Base-by-base conservation (phyloP, 352 stramenopile species). In the Globisporangium iwayamae region DNA sequence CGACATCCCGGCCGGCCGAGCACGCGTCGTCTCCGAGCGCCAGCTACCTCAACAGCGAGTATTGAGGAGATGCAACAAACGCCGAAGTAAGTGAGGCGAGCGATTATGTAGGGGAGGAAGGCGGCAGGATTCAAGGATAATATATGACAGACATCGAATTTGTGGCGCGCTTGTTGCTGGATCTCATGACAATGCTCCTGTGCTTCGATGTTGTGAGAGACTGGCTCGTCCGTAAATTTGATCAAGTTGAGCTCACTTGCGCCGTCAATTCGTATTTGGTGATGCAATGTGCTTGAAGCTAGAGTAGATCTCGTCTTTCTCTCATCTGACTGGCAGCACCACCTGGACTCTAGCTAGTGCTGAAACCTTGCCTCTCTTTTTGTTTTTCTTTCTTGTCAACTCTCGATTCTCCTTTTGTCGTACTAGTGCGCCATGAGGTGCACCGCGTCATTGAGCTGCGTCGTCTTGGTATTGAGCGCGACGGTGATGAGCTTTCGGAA, bases 401-500 rank as follows among this genome's bases (percentile, higher is more conserved):
- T 57, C 9, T 41, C 36, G 36, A 11, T 14, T 14, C 36, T 41
- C 18, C n/a, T 30, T 10, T 18, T 22, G 11, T 39, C 8, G 32
- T 39, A 0, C 20, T 57, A 92, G 62, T 96, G 85, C 7, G 83
- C 87, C 74, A 96, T 89, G 67, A 93, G 76, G 60, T 96, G 88
- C 53, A 93, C 82, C 0, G 87, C 86, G 58, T 94, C 83, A 64
- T 94, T 96, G 58, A 93, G 67, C 36, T 88, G 86, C 43, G 88
- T 96, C 16, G 85, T 86, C 66, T 79, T 90, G 41, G 83, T 92
- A 60, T 85, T 71, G 34, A 96, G 65, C 32, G 86, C 79, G 54
- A 89, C 81, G 48, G 81, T 65, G 63, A 96, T 94, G 55, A 96
- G 79, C 51, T 91, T 87, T 45, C 79, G 71, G 70, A 96, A 93